Base-by-base conservation (phyloP, 768 basidiomycete genomes). In the Boletus vermiculosoides region DNA sequence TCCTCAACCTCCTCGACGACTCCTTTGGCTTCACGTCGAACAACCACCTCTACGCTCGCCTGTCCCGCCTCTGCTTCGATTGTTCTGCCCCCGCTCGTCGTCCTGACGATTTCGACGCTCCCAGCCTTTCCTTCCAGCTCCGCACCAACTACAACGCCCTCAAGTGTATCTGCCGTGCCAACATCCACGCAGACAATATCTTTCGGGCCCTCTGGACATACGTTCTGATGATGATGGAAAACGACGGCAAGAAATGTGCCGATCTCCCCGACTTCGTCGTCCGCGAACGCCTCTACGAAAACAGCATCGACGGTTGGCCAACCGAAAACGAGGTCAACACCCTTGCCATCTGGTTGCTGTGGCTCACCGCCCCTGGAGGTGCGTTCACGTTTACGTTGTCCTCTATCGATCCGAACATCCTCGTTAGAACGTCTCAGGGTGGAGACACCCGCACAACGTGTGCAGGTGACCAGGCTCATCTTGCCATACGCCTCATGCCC, bases 1-100 rank as follows among this genome's bases (percentile, higher is more conserved):
- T 75, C 49, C 73, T 82, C 70, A 67, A 80, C 44, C 67, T 85
- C 65, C 28, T 47, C 52, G 52, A 60, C 1, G 60, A 60, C 37
- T 34, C 12, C 33, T 10, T 34, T 34, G 33, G 33, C 12, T 34
- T 34, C 12, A 34, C 10, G 33, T 34, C 33, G 5, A 34, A 34
- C 33, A 13, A 5, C 33, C 25, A 74, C 22, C 79, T 90, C 52
- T 82, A 80, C 59, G 76, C 83, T 0, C 70, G 74, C 31, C 77
- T 90, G 10, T 89, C 83, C 64, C 72, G 73, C 15, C 53, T 67
- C 66, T 80, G 77, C 65, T 90, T 89, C 73, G 87, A 90, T 67
- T 50, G 60, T 2, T 69, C 71, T 30, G 82, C 87, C 0, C 73
- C 82, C 42, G 33, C 58, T 2, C 80, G 89, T 25, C 78, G 89